These are phyloP conservation scores for Termitomyces sp. DNA, from an alignment of 768 basidiomycete genomes.

Conservation along the genomic window DNA sequence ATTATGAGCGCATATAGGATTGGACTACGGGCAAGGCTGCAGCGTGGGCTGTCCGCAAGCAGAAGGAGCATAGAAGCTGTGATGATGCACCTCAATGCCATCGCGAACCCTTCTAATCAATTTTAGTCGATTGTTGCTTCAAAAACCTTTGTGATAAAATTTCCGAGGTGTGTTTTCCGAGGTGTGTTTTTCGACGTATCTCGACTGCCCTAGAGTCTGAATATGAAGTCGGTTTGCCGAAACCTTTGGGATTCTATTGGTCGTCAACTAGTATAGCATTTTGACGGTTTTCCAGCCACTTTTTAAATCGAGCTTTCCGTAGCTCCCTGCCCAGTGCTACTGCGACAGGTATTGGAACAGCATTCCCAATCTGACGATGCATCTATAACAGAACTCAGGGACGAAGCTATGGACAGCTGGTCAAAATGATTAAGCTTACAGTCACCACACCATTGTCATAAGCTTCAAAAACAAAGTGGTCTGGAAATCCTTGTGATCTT, in stretches of 20 bases:
- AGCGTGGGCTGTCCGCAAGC: too few species aligned
- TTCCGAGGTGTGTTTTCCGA: too few species aligned
- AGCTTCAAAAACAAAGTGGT: conserved; percentile 60
- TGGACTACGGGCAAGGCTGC: too few species aligned
- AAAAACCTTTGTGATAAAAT: too few species aligned
- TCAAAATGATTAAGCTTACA: conserved; percentile 30
- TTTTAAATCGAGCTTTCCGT: conserved; percentile 40
- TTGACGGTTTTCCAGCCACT: conserved; percentile 38
- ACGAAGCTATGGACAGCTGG: background rate
- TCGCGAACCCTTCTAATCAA: too few species aligned
- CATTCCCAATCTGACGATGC: conserved; percentile 79
- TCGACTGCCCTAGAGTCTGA: too few species aligned
- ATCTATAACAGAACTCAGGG: conserved; percentile 38
- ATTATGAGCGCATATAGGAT: too few species aligned
- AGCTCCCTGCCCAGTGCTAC: conserved; percentile 63
- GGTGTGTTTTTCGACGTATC: too few species aligned
- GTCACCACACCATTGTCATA: conserved; percentile 48
- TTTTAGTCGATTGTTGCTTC: too few species aligned
- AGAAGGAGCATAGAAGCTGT: too few species aligned
- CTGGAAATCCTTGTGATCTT: conserved; percentile 78
- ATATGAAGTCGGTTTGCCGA: too few species aligned
- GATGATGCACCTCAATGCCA: too few species aligned
- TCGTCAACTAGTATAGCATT: conserved; percentile 30
- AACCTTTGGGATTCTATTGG: background rate
- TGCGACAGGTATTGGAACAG: conserved; percentile 63